Percentiles rank a stretch among this genome's conserved stretches.
These are phyloP conservation scores for Prunus davidiana DNA, from an alignment of 306 rosid genomes.

Conservation along the genomic window DNA sequence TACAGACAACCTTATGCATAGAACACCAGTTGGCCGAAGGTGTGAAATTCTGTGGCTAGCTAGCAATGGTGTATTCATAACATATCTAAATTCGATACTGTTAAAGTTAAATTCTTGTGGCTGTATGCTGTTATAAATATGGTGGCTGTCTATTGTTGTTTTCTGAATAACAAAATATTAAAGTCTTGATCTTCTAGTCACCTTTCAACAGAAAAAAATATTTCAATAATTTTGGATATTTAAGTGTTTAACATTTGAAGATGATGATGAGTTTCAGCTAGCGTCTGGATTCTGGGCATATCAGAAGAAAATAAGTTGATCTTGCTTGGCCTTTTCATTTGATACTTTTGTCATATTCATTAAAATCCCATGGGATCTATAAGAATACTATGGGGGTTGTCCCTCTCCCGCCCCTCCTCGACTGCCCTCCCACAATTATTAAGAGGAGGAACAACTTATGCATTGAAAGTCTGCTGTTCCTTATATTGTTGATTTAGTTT, in stretches of 20 bases:
- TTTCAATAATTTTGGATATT: neutral
- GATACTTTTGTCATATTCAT: no score
- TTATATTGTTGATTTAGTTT: no score
- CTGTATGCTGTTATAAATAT: slow-evolving; percentile 3
- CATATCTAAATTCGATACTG: neutral
- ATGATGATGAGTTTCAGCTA: neutral
- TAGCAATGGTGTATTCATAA: neutral
- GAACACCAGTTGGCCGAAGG: slow-evolving; percentile 96
- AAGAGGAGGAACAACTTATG: no score
- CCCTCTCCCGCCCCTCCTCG: no score
- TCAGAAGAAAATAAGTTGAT: neutral
- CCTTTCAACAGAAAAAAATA: neutral
- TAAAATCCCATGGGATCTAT: no score
- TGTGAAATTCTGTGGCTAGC: slow-evolving; percentile 24
- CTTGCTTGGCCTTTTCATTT: neutral
- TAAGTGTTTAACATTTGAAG: neutral
- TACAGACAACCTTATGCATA: slow-evolving; percentile 80
- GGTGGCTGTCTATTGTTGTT: slow-evolving; percentile 13
- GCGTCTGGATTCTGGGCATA: neutral
- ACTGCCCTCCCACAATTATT: no score
- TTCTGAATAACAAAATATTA: no score
- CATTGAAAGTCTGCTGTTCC: no score
- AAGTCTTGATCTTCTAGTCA: neutral
- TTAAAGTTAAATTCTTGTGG: slow-evolving; percentile 1
- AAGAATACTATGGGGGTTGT: no score